Evolutionary conservation across 805 yeast species (phyloP).

Genomic region (Candida taoyuanica): DNA sequence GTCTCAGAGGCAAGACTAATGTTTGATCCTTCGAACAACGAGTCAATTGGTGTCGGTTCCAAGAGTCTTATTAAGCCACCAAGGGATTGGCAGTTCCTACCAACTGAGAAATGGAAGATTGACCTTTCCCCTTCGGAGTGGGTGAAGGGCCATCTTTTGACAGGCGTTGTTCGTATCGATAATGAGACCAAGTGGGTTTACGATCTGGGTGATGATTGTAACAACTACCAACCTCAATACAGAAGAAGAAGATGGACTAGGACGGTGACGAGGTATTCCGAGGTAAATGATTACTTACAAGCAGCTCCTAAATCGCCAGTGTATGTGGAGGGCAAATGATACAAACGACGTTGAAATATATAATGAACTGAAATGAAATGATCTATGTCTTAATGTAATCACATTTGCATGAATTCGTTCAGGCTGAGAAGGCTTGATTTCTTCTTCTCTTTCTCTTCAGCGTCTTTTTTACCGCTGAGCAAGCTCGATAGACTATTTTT

Average conservation of each 20-base stretch:
- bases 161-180: conserved; percentile 55
- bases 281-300: conserved; percentile 6
- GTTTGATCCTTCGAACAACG: background rate
- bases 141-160: conserved; percentile 49
- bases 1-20: conserved; percentile 38
- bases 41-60: background rate
- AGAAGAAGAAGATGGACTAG: conserved; percentile 71
- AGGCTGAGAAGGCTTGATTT: conserved; percentile 38
- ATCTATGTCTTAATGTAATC: background rate
- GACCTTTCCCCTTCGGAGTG: conserved; percentile 62
- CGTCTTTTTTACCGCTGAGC: conserved; percentile 38
- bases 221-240: conserved; percentile 33
- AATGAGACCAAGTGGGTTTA: conserved; percentile 84
- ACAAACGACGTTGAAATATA: background rate
- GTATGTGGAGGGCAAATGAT: background rate
- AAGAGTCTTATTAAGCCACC: conserved; percentile 47
- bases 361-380: background rate
- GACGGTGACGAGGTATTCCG: conserved; percentile 27
- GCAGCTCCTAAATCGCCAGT: background rate
- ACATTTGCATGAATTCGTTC: conserved; percentile 43
- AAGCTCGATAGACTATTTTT: conserved; percentile 39
- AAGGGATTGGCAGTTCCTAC: conserved; percentile 48
- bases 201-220: conserved; percentile 37
- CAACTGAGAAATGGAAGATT: conserved; percentile 50
- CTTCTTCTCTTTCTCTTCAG: conserved; percentile 29